phyloP scores from a whole-genome alignment of 805 yeast genomes.

The Pichia californica region DNA sequence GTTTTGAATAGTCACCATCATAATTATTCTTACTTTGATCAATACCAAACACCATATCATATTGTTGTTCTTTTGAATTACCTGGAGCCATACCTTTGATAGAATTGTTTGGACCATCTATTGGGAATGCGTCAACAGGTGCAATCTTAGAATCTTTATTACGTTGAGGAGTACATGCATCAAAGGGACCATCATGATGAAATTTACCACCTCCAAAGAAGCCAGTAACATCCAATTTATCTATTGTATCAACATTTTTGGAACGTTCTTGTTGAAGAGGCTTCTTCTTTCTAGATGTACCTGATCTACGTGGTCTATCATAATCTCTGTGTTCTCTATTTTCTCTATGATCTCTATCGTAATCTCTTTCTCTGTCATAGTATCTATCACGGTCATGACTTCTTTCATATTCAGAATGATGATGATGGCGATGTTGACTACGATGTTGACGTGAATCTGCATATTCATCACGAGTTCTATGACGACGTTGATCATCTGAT shows the following conservation, averaged over 20 bases:
- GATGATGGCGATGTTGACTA: conserved; percentile 13
- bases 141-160: conserved; percentile 70
- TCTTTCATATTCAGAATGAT: conserved; percentile 14
- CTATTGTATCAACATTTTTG: conserved; percentile 85
- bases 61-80: conserved; percentile 51
- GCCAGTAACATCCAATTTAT: conserved; percentile 92
- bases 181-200: conserved; percentile 99
- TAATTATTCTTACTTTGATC: conserved; percentile 42
- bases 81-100: conserved; percentile 61
- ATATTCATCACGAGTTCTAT: background rate
- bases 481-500: conserved; percentile 5
- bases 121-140: conserved; percentile 94
- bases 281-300: conserved; percentile 30
- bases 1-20: conserved; percentile 25
- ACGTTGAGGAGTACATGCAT: conserved; percentile 96
- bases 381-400: conserved; percentile 3
- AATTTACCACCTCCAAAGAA: conserved; percentile 87
- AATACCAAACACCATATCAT: conserved; percentile 75
- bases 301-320: conserved; percentile 21
- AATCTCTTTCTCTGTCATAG: conserved; percentile 16
- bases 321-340: conserved; percentile 11
- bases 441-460: conserved; percentile 7
- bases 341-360: conserved; percentile 16
- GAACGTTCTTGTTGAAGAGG: conserved; percentile 45
- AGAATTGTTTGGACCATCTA: conserved; percentile 87